Base-by-base conservation (phyloP, 2,329 filamentous ascomycete genomes). In the Teratosphaeria nubilosa region DNA sequence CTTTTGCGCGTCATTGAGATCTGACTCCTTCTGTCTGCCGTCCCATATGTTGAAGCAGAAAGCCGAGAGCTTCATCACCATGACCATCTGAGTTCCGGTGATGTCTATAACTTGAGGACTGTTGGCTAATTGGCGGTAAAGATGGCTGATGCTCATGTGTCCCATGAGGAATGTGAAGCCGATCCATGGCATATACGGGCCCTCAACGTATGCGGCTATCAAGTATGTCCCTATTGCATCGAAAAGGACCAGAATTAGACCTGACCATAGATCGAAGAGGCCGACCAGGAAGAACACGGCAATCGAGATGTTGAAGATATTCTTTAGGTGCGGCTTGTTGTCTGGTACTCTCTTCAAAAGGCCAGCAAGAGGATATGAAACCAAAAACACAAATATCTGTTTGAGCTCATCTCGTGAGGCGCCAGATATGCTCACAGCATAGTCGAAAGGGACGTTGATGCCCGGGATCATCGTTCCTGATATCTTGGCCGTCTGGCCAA, bases 31-130 rank as follows among this genome's bases (percentile, higher is more conserved):
- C 22, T 95, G 80, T 59, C 86, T 85, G 22, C 94, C 95, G 72
- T 99, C 94, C 68, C 94, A 91, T 9, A 97, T 86, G 70, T 97
- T 97, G 94, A 94, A 99, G 76, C 90, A 95, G 70, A 99, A 99
- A 5, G 92, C 88, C 24, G 86, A 90, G 37, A 99, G 83, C 71
- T 99, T 99, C 90, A 99, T 99, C 62, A 97, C 86, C 66, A 97
- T 76, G 34, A 99, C 94, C 94, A 99, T 99, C 74, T 99, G 94
- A 1, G 92, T 91, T 60, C 82, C 91, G 0, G 92, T 96, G 65
- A 99, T 91, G 72, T 99, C 94, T 59, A 96, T 80, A 1, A 77
- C 74, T 45, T 82, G 79, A 0, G 88, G 83, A 61, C 84, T 80
- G 65, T 87, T 80, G 45, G 81, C 76, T 45, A 85, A 82, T 73